phyloP scores from a whole-genome alignment of 371 early-diverging fungal species.

The Syncephalastrum monosporum region DNA sequence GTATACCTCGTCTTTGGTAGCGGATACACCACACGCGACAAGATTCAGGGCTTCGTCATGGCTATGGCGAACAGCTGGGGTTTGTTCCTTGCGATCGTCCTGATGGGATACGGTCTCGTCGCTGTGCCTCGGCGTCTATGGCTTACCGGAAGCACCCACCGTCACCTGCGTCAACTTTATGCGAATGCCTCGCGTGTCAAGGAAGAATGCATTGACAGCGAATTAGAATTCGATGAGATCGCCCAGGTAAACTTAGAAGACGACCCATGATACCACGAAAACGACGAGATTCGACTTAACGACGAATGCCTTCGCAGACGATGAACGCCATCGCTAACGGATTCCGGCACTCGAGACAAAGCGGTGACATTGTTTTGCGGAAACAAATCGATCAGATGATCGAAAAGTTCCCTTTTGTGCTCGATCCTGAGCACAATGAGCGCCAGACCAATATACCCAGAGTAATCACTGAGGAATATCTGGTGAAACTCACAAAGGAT shows the following conservation, averaged over 20 bases:
- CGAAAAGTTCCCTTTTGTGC: constrained; percentile 47
- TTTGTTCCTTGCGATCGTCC: constrained; percentile 77
- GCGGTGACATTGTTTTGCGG: constrained; percentile 25
- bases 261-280: not conserved
- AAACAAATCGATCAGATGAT: constrained; percentile 56
- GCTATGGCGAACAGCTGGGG: constrained; percentile 95
- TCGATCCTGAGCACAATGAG: constrained; percentile 27
- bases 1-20: constrained; percentile 71
- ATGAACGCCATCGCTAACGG: constrained; percentile 31
- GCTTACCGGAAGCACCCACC: constrained; percentile 64
- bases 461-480: constrained; percentile 55
- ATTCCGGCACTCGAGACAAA: too few species aligned
- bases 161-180: constrained; percentile 66
- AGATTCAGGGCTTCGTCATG: constrained; percentile 82
- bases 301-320: constrained; percentile 11
- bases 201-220: constrained; percentile 76
- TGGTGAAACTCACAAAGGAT: constrained; percentile 48
- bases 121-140: constrained; percentile 85
- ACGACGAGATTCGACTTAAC: not conserved
- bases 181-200: constrained; percentile 68
- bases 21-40: constrained; percentile 55
- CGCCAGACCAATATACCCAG: constrained; percentile 38
- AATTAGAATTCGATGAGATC: constrained; percentile 67
- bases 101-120: constrained; percentile 93
- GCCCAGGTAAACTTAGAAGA: constrained; percentile 51